Base-by-base conservation (phyloP, 2,329 filamentous ascomycete species). In the Helminthosporium solani region DNA sequence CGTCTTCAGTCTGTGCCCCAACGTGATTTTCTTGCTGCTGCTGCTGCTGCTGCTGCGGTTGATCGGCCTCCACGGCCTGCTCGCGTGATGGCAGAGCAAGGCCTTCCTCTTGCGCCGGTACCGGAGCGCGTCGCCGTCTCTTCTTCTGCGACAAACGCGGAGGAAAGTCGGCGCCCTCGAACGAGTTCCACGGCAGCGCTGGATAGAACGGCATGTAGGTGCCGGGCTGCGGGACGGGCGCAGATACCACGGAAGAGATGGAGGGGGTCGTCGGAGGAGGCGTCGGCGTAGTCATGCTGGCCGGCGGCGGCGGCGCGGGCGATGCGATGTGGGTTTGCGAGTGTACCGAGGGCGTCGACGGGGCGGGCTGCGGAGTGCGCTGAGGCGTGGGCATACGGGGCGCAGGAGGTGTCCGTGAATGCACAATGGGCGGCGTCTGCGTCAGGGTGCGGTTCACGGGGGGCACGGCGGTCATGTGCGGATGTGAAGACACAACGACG, bases 181-280 rank as follows among this genome's bases (percentile, higher is more conserved):
- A 74, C 11, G 81, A 85, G 27, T 81, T 73, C 82, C 82, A 85
- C 9, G 82, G 82, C 16, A 85, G 68, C 11, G 73, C 71, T 47
- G 79, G 75, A 49, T 74, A 73, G 60, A 75, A 82, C 2, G 77
- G 76, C 60, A 71, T 73, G 41, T 58, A 58, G 7, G 56, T 52
- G 7, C 60, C 52, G 19, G 58, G 58, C 35, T 61, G 60, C 14
- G 60, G 57, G 3, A 46, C 49, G 20, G 47, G 46, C 8, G 55
- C 37, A 8, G 49, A 49, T 12, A 55, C 33, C 34, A 52, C 52
- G n/a, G 58, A 58, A n/a, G 43, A 53, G 51, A 33, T 52, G 20
- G 61, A 54, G 3, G 63, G 56, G 9, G 53, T 54, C 23, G 49
- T 50, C 12, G 59, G 58, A 11, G 64, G 63, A 36, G 62, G 57